Evolutionary conservation across 2,329 filamentous ascomycete species (phyloP).

Genomic region (Amauroascus niger): DNA sequence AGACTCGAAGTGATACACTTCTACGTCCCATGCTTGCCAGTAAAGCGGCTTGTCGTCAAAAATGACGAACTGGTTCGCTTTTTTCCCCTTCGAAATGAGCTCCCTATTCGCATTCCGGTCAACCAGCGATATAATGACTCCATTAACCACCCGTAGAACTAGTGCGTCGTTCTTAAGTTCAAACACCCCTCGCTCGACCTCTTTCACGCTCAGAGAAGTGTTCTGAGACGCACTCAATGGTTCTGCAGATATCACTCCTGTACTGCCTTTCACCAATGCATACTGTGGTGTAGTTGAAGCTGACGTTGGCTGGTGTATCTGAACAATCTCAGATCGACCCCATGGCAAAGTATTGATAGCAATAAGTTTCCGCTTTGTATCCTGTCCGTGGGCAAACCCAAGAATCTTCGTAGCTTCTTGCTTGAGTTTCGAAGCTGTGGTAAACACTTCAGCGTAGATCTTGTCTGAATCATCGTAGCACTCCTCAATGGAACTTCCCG

Average conservation of each 20-base stretch:
- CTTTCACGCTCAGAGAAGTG: conserved; percentile 39
- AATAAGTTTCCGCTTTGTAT: conserved; percentile 41
- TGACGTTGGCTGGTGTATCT: conserved; percentile 36
- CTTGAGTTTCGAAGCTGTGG: conserved; percentile 62
- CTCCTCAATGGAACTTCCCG: conserved; percentile 93
- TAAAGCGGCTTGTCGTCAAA: conserved; percentile 96
- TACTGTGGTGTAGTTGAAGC: conserved; percentile 26
- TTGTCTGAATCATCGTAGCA: conserved; percentile 93
- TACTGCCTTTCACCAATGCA: conserved; percentile 39
- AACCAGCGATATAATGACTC: conserved; percentile 73
- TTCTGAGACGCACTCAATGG: conserved; percentile 20
- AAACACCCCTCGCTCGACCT: conserved; percentile 54
- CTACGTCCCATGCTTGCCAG: conserved; percentile 97
- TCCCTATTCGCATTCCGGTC: conserved; percentile 67
- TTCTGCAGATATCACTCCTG: conserved; percentile 35
- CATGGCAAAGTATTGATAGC: conserved; percentile 83
- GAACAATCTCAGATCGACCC: conserved; percentile 65
- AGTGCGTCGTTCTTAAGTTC: conserved; percentile 71
- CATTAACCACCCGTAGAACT: conserved; percentile 60
- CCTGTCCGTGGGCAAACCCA: conserved; percentile 46
- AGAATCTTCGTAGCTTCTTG: conserved; percentile 59
- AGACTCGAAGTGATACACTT: conserved; percentile 88
- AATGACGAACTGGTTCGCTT: conserved; percentile 84
- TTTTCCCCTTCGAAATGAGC: conserved; percentile 59
- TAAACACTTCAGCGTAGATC: conserved; percentile 75